Base-by-base conservation (phyloP, 805 yeast species). In the Hanseniaspora lachancei region DNA sequence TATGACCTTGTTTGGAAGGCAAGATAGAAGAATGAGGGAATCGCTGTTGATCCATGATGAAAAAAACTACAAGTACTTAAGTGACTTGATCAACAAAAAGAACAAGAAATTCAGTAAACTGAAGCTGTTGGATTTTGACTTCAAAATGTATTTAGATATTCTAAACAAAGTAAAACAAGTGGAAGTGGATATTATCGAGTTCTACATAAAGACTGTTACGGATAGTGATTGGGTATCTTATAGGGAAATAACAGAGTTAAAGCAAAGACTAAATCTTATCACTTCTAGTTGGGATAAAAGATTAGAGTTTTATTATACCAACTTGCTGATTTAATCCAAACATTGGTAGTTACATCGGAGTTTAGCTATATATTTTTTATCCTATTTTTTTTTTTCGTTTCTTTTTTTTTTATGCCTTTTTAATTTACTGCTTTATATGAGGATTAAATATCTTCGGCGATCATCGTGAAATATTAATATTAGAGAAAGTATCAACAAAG, bases 221-320 rank as follows among this genome's bases (percentile, higher is more conserved):
- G 49, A 42, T 3, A 42, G 43, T 12, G 38, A 44, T 9, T 50
- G 54, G 54, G 54, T 42, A 4, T 50, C 54, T 2, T 50, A 42
- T 23, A 41, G 44, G 15, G 54, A 50, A 24, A 42, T 50, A 2
- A 50, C 54, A 5, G 48, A 50, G 18, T 18, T 50, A 20, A 50
- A 50, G 36, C 54, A 50, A 32, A 41, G 54, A 34, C n/a, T 50
- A 35, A 50, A 50, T 24, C 36, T 36, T 12, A 16, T 50, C 20
- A 35, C 27, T 15, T 32, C 47, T 21, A 58, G 54, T 61, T 21
- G 61, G 60, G 57, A 58, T 34, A 59, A 60, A 32, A 55, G 56
- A 29, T 58, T 57, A 21, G 61, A 49, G 58, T 62, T 43, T 58
- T 54, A 3, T 58, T 58, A 23, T 63, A 58, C n/a, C 65, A 63